Evolutionary conservation across 2,329 filamentous ascomycete species (phyloP).

Genomic region (Capronia americana): DNA sequence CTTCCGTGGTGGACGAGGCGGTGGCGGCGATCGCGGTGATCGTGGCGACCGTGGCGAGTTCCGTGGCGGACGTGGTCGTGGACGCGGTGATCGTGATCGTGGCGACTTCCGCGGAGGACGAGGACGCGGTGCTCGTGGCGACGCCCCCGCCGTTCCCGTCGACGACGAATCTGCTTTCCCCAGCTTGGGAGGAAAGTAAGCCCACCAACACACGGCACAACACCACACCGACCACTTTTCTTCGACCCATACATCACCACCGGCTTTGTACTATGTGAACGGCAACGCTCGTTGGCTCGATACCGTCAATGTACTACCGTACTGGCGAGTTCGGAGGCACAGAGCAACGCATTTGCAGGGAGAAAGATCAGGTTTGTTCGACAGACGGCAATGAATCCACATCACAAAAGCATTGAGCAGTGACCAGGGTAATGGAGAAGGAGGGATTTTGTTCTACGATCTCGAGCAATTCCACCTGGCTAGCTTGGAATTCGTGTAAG

Average conservation of each 20-base stretch:
- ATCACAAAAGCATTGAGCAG: slow-evolving; percentile 34
- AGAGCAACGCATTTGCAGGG: slow-evolving; percentile 27
- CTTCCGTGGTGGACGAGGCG: slow-evolving; percentile 48
- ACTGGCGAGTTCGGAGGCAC: slow-evolving; percentile 27
- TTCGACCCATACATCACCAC: slow-evolving; percentile 21
- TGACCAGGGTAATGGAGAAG: slow-evolving; percentile 20
- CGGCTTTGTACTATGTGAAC: slow-evolving; percentile 36
- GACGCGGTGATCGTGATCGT: slow-evolving; percentile 55
- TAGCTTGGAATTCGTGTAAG: slow-evolving; percentile 37
- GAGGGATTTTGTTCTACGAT: slow-evolving; percentile 37
- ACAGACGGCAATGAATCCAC: slow-evolving; percentile 20
- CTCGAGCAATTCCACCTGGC: slow-evolving; percentile 27
- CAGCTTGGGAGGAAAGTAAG: slow-evolving; percentile 40
- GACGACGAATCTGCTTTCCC: slow-evolving; percentile 41
- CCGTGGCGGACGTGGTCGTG: slow-evolving; percentile 51
- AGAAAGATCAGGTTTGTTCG: slow-evolving; percentile 28
- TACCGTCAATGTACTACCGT: slow-evolving; percentile 19
- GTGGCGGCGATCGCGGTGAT: slow-evolving; percentile 36
- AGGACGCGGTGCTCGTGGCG: slow-evolving; percentile 34
- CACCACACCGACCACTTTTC: slow-evolving; percentile 20
- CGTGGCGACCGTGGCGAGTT: slow-evolving; percentile 44
- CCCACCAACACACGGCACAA: slow-evolving; percentile 8
- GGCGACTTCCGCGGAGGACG: slow-evolving; percentile 43
- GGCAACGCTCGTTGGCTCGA: slow-evolving; percentile 31
- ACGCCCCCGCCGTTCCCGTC: slow-evolving; percentile 36